Conservation (phyloP, 805 yeast species). For the Phaffomyces thermotolerans region DNA sequence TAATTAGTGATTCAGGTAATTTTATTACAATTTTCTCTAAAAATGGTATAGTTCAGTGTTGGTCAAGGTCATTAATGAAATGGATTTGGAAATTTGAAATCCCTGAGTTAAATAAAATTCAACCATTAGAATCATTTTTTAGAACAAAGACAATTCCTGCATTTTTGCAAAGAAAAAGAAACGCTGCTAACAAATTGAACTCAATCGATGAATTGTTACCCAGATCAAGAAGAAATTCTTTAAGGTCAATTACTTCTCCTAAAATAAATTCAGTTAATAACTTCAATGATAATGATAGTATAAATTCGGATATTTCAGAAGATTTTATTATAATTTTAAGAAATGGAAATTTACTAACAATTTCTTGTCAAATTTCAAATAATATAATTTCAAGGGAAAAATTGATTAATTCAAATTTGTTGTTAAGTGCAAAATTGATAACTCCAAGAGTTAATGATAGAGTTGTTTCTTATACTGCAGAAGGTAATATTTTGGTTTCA, state of each 20-base stretch:
- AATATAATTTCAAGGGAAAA: slow-evolving; percentile 24
- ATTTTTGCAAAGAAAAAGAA: slow-evolving; percentile 28
- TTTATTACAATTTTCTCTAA: slow-evolving; percentile 48
- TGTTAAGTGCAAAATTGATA: slow-evolving; percentile 45
- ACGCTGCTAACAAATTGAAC: slow-evolving; percentile 5
- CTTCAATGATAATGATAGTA: slow-evolving; percentile 18
- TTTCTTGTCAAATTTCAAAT: slow-evolving; percentile 44
- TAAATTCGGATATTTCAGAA: slow-evolving; percentile 25
- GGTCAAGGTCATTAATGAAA: slow-evolving; percentile 46
- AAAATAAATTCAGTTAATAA: slow-evolving; percentile 15
- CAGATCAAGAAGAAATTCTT: slow-evolving; percentile 28
- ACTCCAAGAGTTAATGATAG: slow-evolving; percentile 76
- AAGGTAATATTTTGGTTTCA: slow-evolving; percentile 50
- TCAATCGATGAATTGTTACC: slow-evolving; percentile 13
- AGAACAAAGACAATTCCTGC: slow-evolving; percentile 47
- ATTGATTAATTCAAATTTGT: slow-evolving; percentile 30
- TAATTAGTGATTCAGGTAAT: slow-evolving; percentile 51
- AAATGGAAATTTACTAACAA: slow-evolving; percentile 41
- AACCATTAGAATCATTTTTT: slow-evolving; percentile 53
- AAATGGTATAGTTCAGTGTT: slow-evolving; percentile 49
- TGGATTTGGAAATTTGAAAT: slow-evolving; percentile 47
- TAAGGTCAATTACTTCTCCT: slow-evolving; percentile 23
- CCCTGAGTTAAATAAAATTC: slow-evolving; percentile 29
- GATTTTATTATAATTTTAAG: slow-evolving; percentile 43
- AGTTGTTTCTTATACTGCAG: slow-evolving; percentile 45